phyloP scores from a whole-genome alignment of 495 filamentous ascomycete species.

The Cairneyella variabilis region DNA sequence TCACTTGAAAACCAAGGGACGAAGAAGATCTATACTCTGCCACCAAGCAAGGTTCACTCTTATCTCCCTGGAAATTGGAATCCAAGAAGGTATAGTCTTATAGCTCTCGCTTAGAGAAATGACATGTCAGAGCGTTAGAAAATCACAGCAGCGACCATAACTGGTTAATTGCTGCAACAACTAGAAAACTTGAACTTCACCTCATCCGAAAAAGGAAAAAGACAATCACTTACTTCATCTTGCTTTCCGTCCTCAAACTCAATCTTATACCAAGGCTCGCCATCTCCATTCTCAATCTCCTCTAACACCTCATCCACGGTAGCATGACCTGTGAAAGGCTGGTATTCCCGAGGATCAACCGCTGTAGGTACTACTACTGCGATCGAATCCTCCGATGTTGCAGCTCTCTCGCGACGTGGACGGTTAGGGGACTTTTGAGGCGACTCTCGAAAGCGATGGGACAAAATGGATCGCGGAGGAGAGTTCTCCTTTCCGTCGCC shows the following conservation, averaged over 20 bases:
- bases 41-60: too few species aligned
- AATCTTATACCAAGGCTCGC: constrained; percentile 36
- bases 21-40: too few species aligned
- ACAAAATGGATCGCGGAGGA: constrained; percentile 11
- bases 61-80: too few species aligned
- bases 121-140: too few species aligned
- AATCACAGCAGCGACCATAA: too few species aligned
- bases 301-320: constrained; percentile 37
- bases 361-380: constrained; percentile 39
- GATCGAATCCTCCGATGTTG: constrained; percentile 10
- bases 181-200: too few species aligned
- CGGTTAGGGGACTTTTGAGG: not conserved
- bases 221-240: constrained; percentile 35
- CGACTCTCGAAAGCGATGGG: constrained; percentile 21
- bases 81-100: too few species aligned
- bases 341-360: constrained; percentile 41
- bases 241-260: constrained; percentile 43
- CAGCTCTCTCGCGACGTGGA: not conserved
- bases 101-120: too few species aligned
- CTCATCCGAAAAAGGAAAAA: constrained; percentile 9
- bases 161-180: too few species aligned
- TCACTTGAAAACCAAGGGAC: too few species aligned
- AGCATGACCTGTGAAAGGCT: constrained; percentile 43
- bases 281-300: constrained; percentile 28
- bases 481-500: constrained; percentile 3